Conservation (phyloP, 2,329 filamentous ascomycete species). For the Talaromyces albobiverticillius region DNA sequence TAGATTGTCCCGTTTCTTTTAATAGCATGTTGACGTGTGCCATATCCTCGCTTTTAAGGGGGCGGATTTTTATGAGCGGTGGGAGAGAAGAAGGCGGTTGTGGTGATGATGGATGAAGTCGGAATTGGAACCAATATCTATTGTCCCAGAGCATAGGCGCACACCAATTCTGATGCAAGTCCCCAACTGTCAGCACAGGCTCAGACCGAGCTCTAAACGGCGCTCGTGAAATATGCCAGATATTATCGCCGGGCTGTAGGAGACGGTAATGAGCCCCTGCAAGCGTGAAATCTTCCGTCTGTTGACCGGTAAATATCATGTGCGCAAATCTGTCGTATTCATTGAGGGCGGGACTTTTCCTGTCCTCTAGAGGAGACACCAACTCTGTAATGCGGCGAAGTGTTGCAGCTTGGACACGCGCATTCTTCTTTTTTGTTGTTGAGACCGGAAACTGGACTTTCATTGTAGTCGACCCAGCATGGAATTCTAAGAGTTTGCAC, state of each 20-base stretch:
- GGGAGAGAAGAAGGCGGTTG: neutral
- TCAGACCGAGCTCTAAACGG: constrained; percentile 31
- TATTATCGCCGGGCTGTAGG: constrained; percentile 18
- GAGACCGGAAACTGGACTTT: constrained; percentile 26
- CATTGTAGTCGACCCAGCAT: constrained; percentile 33
- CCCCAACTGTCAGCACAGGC: constrained; percentile 20
- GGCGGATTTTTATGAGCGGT: neutral
- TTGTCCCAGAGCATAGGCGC: constrained; percentile 51
- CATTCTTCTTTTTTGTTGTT: neutral
- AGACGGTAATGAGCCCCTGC: constrained; percentile 41
- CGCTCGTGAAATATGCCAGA: constrained; percentile 38
- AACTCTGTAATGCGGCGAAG: constrained; percentile 50
- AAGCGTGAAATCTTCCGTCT: constrained; percentile 47
- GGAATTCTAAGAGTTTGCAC: constrained; percentile 30
- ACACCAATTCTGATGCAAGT: constrained; percentile 15
- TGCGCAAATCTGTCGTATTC: constrained; percentile 41
- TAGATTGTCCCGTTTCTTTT: neutral
- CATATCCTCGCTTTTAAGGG: constrained; percentile 7
- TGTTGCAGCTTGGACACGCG: constrained; percentile 38
- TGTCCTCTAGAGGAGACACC: constrained; percentile 42
- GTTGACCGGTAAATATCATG: constrained; percentile 40
- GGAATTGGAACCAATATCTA: constrained; percentile 55
- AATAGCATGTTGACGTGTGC: neutral
- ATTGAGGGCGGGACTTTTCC: constrained; percentile 40
- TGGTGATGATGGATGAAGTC: constrained; percentile 2